Evolutionary conservation across 257 asterid genomes (phyloP), one percentile per base, ranked within the genome.

Genomic region (Nicotiana noctiflora): DNA sequence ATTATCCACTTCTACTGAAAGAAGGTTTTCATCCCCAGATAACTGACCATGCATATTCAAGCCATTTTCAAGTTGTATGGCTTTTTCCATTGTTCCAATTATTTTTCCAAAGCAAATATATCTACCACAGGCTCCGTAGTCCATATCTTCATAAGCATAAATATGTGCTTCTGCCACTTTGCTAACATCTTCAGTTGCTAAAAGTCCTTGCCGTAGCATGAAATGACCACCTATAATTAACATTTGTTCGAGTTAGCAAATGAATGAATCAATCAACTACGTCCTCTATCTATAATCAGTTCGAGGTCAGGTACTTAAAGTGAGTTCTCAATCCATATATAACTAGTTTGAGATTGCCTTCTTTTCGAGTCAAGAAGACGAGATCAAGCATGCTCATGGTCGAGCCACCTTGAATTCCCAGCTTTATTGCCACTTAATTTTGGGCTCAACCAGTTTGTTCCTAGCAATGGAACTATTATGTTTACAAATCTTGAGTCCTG

Each of bases 151-250:
- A 18, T 82, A 84, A 0, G 64, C 85, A 19, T 32, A 75, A 21
- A 82, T 32, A 59, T 84, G 87, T 23, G 83, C 83, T 79, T 84
- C 87, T n/a, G 81, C 87, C 14, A 80, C 76, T 29, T 79, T 79
- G 4, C 66, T 29, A 27, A 60, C 87, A 53, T 82, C 87, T 75
- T 72, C 87, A n/a, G 72, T 57, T 32, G 83, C 85, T 68, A 84
- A 59, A 79, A 74, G 56, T 10, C 87, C 85, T 79, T 11, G 75
- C 14, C 19, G 60, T 62, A 84, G 32, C 87, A 84, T 84, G 15
- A 34, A 70, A 21, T 80, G 76, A 29, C 87, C 85, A 10, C 87
- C 87, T 84, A 40, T 10, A 46, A 17, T 19, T 9, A 2, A 21
- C 57, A 44, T 21, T 44, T 19, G 6, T 67, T 68, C 11, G 0